Evolutionary conservation across 768 basidiomycete species (phyloP), one percentile per base, ranked within the genome.

Genomic region (Macrolepiota dolichaula): DNA sequence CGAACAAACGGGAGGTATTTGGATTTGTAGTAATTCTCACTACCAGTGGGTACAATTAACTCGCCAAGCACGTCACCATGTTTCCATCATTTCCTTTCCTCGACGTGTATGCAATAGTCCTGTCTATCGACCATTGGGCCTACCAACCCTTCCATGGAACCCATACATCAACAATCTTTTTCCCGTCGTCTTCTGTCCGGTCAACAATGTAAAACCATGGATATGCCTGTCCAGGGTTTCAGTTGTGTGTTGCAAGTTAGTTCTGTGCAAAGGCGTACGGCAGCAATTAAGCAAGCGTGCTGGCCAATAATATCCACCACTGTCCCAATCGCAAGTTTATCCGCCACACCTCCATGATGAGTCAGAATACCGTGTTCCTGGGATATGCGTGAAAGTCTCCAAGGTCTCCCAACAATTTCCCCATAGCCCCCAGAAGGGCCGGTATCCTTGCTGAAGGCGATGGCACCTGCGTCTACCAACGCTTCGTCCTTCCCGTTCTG

Each of bases 141-240:
- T 77, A 96, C 93, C 93, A 94, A 0, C 92, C 92, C 72, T 94
- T 96, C 90, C 92, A 93, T 6, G 92, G 85, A 47, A 93, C 86
- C 93, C 93, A 94, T 29, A 94, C 76, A 71, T 94, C 92, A 19
- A 87, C 84, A 7, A 93, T 85, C 40, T 80, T 77, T 38, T 72
- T 74, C 15, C 81, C 81, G 22, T 73, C 77, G 17, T 76, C 77
- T 32, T 76, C 69, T n/a, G 76, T 77, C 6, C 83, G 83, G 65
- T 94, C 92, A 2, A 94, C 85, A 19, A 94, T 76, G 68, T 94
- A 94, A 70, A 87, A 92, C 91, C 90, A 94, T 0, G 88, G 86
- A 67, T 90, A 84, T 2, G 83, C 86, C 78, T 79, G 27, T 29
- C 32, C 42, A 42, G 40, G 27, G 50, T n/a, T 29, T 57, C 27